These are phyloP conservation scores for Amanita brunnescens DNA, from an alignment of 768 basidiomycete species.

Conservation along the genomic window DNA sequence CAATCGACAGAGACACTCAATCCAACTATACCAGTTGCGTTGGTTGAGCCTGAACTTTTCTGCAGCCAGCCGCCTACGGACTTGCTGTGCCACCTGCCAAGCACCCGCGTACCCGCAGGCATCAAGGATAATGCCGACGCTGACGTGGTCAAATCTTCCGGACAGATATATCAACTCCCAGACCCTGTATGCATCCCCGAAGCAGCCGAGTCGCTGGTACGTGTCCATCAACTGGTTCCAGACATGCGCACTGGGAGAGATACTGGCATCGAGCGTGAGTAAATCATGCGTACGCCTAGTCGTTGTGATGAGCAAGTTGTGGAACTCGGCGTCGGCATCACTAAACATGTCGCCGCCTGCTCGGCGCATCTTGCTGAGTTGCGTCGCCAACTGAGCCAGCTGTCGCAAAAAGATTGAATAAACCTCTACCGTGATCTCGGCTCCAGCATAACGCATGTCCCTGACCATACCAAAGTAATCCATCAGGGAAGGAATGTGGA, in stretches of 20 bases:
- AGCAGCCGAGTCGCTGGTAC: conserved; percentile 72
- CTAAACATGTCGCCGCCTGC: background rate
- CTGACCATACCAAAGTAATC: conserved; percentile 69
- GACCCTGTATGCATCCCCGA: conserved; percentile 61
- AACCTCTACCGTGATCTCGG: conserved; percentile 45
- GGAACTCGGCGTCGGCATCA: conserved; percentile 9
- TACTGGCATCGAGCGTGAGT: conserved; percentile 69
- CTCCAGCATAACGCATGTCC: conserved; percentile 68
- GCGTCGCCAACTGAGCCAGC: conserved; percentile 37
- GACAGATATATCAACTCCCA: conserved; percentile 69
- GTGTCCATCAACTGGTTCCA: conserved; percentile 88
- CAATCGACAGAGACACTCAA: conserved; percentile 80
- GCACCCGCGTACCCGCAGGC: conserved; percentile 63
- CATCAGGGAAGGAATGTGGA: conserved; percentile 34
- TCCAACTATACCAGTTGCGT: conserved; percentile 72
- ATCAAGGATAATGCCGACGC: conserved; percentile 79
- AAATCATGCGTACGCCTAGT: conserved; percentile 64
- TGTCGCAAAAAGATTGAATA: conserved; percentile 62
- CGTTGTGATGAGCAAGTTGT: conserved; percentile 31
- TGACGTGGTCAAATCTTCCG: conserved; percentile 49
- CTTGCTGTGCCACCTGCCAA: conserved; percentile 39
- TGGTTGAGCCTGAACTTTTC: conserved; percentile 46
- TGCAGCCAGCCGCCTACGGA: conserved; percentile 43
- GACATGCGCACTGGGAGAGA: conserved; percentile 59
- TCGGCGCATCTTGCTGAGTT: conserved; percentile 15